A percentile compares a stretch with the other conserved stretches of the same genome.
Conservation (phyloP, 2,329 filamentous ascomycete species). For the Fusarium clavum region DNA sequence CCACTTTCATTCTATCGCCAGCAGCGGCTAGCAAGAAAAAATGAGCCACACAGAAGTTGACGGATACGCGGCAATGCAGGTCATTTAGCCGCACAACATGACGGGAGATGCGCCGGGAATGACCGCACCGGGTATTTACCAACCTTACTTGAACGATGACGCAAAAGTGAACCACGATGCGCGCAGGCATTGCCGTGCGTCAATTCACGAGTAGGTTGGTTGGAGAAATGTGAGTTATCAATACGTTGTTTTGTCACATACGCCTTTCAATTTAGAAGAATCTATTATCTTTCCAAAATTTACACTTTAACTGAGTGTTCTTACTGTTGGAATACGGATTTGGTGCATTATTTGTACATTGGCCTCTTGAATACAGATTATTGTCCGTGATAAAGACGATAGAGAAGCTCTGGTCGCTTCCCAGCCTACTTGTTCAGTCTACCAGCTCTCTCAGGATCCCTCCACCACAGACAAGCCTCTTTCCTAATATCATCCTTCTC, state of each 20-base stretch:
- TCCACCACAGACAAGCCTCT: conserved; percentile 52
- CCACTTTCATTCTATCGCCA: neutral
- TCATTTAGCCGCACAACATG: neutral
- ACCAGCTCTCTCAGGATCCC: conserved; percentile 50
- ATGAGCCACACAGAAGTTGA: neutral
- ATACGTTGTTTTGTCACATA: too few species aligned
- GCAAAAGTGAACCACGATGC: neutral
- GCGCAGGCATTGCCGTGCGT: too few species aligned
- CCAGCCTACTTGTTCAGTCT: conserved; percentile 50
- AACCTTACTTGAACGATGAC: neutral
- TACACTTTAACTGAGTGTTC: too few species aligned
- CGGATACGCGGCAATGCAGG: neutral
- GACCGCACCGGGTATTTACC: conserved; percentile 5
- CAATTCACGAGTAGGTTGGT: too few species aligned
- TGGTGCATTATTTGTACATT: too few species aligned
- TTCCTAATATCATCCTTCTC: conserved; percentile 51
- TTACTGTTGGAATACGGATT: too few species aligned
- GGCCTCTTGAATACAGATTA: neutral
- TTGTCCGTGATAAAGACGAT: neutral
- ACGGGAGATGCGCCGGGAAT: neutral
- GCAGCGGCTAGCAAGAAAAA: neutral
- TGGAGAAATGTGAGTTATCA: too few species aligned
- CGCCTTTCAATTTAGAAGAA: too few species aligned
- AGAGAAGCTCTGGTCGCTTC: neutral
- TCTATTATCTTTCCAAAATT: too few species aligned